Evolutionary conservation across 805 yeast species (phyloP).

Genomic region (Nakazawaea ambrosiae): DNA sequence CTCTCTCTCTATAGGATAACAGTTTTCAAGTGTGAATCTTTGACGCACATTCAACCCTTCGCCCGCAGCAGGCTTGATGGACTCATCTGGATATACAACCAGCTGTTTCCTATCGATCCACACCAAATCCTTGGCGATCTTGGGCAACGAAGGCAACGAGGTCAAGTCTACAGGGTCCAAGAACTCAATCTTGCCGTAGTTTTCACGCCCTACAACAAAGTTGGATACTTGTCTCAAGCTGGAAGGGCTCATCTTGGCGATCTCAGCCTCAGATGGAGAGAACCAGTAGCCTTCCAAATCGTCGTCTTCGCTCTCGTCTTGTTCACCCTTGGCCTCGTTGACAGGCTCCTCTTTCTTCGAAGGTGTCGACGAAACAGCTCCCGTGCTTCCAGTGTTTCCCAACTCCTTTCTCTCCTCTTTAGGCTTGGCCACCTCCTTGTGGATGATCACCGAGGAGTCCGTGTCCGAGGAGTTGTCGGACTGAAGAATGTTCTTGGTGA

Average conservation of each 20-base stretch:
- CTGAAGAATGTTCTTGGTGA: background rate
- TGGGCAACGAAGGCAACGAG: slow-evolving; percentile 48
- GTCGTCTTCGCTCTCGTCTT: slow-evolving; percentile 1
- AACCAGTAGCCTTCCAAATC: slow-evolving; percentile 80
- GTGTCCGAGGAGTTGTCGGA: background rate
- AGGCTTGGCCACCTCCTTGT: no score
- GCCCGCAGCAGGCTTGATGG: slow-evolving; percentile 54
- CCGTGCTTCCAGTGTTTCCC: background rate
- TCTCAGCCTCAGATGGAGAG: slow-evolving; percentile 64
- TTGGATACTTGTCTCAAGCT: slow-evolving; percentile 58
- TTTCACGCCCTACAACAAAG: slow-evolving; percentile 72
- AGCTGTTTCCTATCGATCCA: slow-evolving; percentile 54
- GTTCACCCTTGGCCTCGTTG: background rate
- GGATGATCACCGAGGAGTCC: slow-evolving; percentile 1
- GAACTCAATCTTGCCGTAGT: slow-evolving; percentile 74
- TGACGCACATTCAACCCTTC: slow-evolving; percentile 81
- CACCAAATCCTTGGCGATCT: slow-evolving; percentile 61
- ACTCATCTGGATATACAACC: slow-evolving; percentile 65
- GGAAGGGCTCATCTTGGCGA: slow-evolving; percentile 50
- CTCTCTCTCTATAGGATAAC: slow-evolving; percentile 73
- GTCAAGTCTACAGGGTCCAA: slow-evolving; percentile 79
- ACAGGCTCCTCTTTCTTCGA: background rate
- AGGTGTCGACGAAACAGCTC: no score
- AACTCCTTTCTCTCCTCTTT: background rate
- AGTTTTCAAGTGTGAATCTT: slow-evolving; percentile 64